These are phyloP conservation scores for Rhododendron kiyosumense DNA, from an alignment of 148 eudicot genomes.

Conservation along the genomic window DNA sequence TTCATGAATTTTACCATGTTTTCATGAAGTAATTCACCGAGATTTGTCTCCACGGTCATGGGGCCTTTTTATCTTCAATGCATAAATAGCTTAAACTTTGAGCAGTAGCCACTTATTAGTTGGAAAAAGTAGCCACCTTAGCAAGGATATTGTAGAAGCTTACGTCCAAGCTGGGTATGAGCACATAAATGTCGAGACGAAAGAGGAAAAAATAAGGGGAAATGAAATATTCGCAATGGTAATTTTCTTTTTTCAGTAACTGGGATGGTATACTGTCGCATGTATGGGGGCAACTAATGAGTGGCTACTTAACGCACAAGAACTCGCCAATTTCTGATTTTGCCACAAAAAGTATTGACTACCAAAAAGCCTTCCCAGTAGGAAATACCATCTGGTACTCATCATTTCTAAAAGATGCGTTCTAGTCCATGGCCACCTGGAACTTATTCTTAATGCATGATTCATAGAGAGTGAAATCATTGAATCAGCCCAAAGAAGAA, in stretches of 20 bases:
- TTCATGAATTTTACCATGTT: neutral
- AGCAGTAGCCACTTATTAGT: neutral
- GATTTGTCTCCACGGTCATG: neutral
- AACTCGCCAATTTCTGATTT: neutral
- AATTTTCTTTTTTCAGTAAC: neutral
- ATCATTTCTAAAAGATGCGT: neutral
- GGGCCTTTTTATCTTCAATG: neutral
- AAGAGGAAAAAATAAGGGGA: neutral
- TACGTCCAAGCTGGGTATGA: neutral
- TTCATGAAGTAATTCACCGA: neutral
- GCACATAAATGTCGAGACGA: neutral
- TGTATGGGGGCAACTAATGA: neutral
- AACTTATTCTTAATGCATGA: neutral
- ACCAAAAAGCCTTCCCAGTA: neutral
- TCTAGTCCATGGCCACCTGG: neutral
- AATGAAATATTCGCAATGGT: neutral
- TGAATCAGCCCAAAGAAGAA: neutral
- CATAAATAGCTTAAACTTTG: neutral
- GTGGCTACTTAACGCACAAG: too few relatives aligned
- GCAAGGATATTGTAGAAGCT: neutral
- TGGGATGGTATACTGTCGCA: neutral
- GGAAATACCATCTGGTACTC: neutral
- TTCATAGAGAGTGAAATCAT: neutral
- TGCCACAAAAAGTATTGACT: neutral
- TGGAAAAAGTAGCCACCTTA: neutral